A percentile compares a stretch with the other conserved stretches of the same genome.
Evolutionary conservation across 192 early-diverging fungal genomes (phyloP).

Genomic region (Backusella australiensis): DNA sequence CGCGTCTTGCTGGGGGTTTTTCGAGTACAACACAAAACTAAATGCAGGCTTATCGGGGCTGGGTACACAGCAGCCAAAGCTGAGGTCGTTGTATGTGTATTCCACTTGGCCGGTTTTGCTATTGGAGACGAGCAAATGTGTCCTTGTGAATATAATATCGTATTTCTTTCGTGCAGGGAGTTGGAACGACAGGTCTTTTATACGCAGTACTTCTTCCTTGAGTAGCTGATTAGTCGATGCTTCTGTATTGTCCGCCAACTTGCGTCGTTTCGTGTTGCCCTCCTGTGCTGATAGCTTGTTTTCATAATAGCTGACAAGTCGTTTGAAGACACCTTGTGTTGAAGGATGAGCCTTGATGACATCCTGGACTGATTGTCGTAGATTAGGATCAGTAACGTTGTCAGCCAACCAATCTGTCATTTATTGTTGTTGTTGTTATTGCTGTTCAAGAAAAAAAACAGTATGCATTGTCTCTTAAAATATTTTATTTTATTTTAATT

Average conservation of each 20-base stretch:
- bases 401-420: constrained; percentile 15
- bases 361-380: constrained; percentile 8
- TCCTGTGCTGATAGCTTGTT: background rate
- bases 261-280: background rate
- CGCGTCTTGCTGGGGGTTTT: background rate
- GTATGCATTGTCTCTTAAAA: too few species aligned
- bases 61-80: background rate
- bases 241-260: background rate
- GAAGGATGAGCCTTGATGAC: background rate
- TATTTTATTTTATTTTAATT: background rate
- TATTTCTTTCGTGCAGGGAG: constrained; percentile 6
- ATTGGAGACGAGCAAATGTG: background rate
- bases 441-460: background rate
- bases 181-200: constrained; percentile 13
- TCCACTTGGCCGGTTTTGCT: background rate
- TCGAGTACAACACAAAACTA: background rate
- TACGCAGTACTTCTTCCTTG: background rate
- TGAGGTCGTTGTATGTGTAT: background rate
- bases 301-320: background rate
- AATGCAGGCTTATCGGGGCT: constrained; percentile 7
- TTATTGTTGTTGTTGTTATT: background rate
- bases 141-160: background rate
- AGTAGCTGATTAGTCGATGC: background rate
- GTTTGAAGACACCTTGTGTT: background rate
- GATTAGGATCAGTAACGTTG: constrained; percentile 2